phyloP scores from a whole-genome alignment of 805 yeast genomes.

The Starmerella khaoyaiensis region DNA sequence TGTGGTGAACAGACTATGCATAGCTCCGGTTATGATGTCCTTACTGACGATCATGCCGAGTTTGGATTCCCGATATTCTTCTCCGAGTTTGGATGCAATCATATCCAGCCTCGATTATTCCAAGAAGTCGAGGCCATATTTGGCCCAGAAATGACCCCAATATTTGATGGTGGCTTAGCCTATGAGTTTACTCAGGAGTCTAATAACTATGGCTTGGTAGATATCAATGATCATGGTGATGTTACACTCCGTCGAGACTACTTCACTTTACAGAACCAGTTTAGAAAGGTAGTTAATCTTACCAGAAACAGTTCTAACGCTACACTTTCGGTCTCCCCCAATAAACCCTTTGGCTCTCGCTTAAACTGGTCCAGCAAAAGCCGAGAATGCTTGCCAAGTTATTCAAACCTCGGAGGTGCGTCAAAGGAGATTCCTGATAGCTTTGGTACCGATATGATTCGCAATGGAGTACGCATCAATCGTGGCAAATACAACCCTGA shows the following conservation, averaged over 20 bases:
- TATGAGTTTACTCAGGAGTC: conserved; percentile 71
- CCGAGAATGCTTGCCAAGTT: conserved; percentile 12
- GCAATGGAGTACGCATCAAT: conserved; percentile 24
- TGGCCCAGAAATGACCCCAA: conserved; percentile 56
- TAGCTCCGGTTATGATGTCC: conserved; percentile 60
- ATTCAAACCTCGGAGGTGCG: conserved; percentile 16
- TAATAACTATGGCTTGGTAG: conserved; percentile 67
- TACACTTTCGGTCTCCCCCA: not conserved
- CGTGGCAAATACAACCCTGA: conserved; percentile 21
- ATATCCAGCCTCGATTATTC: conserved; percentile 62
- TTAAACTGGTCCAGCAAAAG: not conserved
- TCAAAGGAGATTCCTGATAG: conserved; percentile 25
- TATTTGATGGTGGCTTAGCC: conserved; percentile 74
- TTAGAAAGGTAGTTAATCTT: not conserved
- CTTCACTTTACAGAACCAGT: conserved; percentile 32
- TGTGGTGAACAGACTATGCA: conserved; percentile 77
- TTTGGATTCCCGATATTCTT: conserved; percentile 70
- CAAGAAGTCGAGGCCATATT: conserved; percentile 62
- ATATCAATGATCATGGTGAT: conserved; percentile 35
- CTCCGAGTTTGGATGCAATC: conserved; percentile 88
- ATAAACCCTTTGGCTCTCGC: no score
- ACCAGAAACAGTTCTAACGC: not conserved
- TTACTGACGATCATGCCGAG: conserved; percentile 56
- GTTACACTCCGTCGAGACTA: conserved; percentile 39
- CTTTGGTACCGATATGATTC: conserved; percentile 26